Evolutionary conservation across 2,329 filamentous ascomycete species (phyloP).

Genomic region (Aspergillus puulaauensis): DNA sequence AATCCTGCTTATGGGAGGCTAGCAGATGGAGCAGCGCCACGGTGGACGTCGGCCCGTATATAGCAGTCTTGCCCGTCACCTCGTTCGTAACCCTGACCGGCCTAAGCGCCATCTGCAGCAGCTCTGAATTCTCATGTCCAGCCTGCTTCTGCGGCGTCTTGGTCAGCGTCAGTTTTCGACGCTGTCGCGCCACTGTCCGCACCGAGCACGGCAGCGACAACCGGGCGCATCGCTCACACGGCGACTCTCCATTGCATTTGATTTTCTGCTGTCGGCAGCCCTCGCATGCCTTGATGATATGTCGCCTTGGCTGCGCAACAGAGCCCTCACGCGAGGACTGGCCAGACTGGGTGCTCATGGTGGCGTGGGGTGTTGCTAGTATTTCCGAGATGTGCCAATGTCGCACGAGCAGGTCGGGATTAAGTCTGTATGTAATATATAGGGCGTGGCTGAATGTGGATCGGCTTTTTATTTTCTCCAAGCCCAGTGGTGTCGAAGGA

Average conservation of each 20-base stretch:
- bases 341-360: neutral
- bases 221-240: neutral
- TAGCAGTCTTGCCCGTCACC: neutral
- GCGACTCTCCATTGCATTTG: constrained; percentile 1
- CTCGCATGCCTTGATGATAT: constrained; percentile 4
- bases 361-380: no score
- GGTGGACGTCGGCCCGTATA: constrained; percentile 3
- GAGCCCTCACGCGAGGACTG: neutral
- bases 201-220: neutral
- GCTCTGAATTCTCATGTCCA: neutral
- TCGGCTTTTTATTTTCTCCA: no score
- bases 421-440: no score
- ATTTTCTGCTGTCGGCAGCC: constrained; percentile 4
- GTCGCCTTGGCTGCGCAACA: neutral
- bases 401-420: no score
- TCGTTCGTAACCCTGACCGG: neutral
- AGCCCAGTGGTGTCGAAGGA: no score
- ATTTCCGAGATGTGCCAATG: no score
- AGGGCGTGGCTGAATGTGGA: no score
- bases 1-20: neutral
- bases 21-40: neutral
- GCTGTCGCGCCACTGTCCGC: neutral
- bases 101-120: neutral
- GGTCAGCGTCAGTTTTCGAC: neutral
- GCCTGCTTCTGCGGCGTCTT: neutral